Base-by-base conservation (phyloP, 2,329 filamentous ascomycete species). In the Penicillium sp. region DNA sequence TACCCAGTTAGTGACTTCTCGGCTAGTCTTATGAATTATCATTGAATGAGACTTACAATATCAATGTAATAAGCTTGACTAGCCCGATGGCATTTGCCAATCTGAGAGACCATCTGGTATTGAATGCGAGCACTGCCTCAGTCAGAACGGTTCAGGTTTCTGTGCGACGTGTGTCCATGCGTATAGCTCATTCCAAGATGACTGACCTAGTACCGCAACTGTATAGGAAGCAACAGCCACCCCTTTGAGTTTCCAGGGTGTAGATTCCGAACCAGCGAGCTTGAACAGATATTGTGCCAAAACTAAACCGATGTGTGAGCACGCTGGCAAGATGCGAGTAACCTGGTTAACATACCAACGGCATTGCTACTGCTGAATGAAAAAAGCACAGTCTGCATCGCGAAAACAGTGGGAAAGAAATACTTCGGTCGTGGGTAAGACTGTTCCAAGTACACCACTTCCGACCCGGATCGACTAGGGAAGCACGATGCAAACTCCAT, bases 381-480 rank as follows among this genome's bases (percentile, higher is more conserved):
- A 3, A 89, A 71, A 1, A 86, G 67, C 1, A 89, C 83, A 0
- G 81, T 80, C 64, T 86, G 83, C 2, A 87, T 80, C 0, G 86
- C 86, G 65, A 86, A 89, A 0, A 84, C 77, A 0, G 83, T 83
- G 0, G 86, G 85, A 46, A 89, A 83, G 56, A 89, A 79, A 64
- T 84, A 86, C 51, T 78, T 81, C 0, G 86, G 87, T 1, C 84
- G 78, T 1, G 86, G 86, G 58, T 82, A 90, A 0, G 85, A 83
- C 63, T 89, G 86, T 60, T 89, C 86, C 0, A 89, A 77, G 60
- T 88, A 89, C 0, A 87, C 86, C 0, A 87, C 86, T 62, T 89
- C 85, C 0, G 81, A 81, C 0, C 86, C 86, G 2, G 83, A 87
- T 7, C 86, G 81, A 63, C 82, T 88, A 0, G 86, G 86, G 55